Base-by-base conservation (phyloP, 2,329 filamentous ascomycete species). In the Colletotrichum gloeosporioides region DNA sequence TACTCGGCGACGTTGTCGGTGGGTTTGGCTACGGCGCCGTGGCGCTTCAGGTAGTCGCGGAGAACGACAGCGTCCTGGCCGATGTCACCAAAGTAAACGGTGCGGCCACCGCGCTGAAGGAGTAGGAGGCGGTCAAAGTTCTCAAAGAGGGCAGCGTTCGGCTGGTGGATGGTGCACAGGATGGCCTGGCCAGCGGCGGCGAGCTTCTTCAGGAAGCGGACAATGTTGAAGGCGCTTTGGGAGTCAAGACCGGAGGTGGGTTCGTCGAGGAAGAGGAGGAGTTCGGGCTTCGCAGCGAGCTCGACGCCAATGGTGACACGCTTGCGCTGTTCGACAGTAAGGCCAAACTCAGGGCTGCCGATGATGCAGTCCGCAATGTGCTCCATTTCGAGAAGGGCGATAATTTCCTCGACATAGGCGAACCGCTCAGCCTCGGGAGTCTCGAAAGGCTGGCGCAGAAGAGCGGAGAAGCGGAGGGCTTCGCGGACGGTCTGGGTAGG, bases 221-320 rank as follows among this genome's bases (percentile, higher is more conserved):
- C 92, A 78, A 95, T 95, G 84, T 95, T 95, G 87, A 93, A 95
- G 22, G 94, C 93, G 73, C 90, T 92, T 80, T 94, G 92, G 34
- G 90, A 92, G 81, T 95, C 93, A 2, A 96, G 90, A 72, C 94
- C 94, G 3, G 92, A 94, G 0, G 94, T 96, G 0, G 94, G 94
- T 83, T 96, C 94, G 78, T 96, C 94, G 49, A 96, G 86, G 88
- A 96, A 96, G 27, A 96, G 89, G 2, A 96, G 89, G 8, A 96
- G 87, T 78, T 95, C 91, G 2, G 94, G 94, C 84, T 95, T 97
- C 18, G 96, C 96, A 10, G 95, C 95, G 9, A 98, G 89, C 82
- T 98, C 96, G 12, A 98, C 95, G 80, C 95, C 96, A 75, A 98
- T 98, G 1, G 96, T 98, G n/a, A 98, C 91, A 80, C 95, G 94